Evolutionary conservation across 306 rosid genomes (phyloP), one percentile per base, ranked within the genome.

Genomic region (Prunus dulcis): DNA sequence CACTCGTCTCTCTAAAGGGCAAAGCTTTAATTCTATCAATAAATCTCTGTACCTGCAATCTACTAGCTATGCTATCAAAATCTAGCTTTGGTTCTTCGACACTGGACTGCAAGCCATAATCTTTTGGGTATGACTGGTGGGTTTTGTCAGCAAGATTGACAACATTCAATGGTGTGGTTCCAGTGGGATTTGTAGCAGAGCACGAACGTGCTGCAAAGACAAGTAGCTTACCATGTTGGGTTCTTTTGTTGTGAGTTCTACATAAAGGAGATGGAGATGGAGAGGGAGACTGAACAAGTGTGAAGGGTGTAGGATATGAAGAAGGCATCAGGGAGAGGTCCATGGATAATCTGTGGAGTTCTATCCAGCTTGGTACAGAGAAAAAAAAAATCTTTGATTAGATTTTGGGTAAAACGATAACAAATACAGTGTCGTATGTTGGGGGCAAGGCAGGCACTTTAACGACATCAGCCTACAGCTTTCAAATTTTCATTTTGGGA

Each of bases 1-100:
- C 61, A 50, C 23, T 71, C 49, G 78, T 79, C 46, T 27, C 66
- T 73, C 74, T 61, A 9, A 79, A 47, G 63, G 88, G 84, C 50
- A 87, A 52, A 11, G 77, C 69, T 52, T 62, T 75, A 22, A 89
- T 78, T 60, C 51, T 80, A 15, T 65, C 83, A 38, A 85, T 77
- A 28, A 84, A 77, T 28, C 20, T 63, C 69, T 81, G 80, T n/a
- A 73, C 52, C 27, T 64, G 76, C 9, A 72, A 56, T 73, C 74
- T 79, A 49, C 79, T 78, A 73, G 81, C 22, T 73, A 32, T 69
- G 23, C 76, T 23, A 9, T 77, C 80, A 41, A 81, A 81, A 68
- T 64, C 63, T 10, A 69, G 49, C n/a, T 52, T 66, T 53, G 52
- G 73, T 32, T 45, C 63, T 64, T 78, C 67, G 0, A 22, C 71